A percentile compares a stretch with the other conserved stretches of the same genome.
Evolutionary conservation across 2,329 filamentous ascomycete genomes (phyloP).

Genomic region (Colletotrichum sp.): DNA sequence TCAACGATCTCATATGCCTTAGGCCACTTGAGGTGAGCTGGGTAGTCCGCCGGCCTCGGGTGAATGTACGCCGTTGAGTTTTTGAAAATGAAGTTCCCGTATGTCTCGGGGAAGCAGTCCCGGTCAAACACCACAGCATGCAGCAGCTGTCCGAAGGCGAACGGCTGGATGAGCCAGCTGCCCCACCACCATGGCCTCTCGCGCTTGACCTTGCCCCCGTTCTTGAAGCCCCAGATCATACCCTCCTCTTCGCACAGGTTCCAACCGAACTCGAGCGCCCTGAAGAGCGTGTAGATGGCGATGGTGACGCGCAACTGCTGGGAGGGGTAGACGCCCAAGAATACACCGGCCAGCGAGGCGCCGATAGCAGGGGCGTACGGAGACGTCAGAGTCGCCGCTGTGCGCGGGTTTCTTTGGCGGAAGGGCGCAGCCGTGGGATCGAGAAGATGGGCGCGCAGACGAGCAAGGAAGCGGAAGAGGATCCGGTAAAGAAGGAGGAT

Average conservation of each 20-base stretch:
- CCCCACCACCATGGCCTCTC: slow-evolving; percentile 83
- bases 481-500: slow-evolving; percentile 89
- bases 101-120: slow-evolving; percentile 68
- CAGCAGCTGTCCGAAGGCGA: slow-evolving; percentile 77
- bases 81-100: slow-evolving; percentile 64
- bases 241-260: slow-evolving; percentile 81
- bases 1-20: slow-evolving; percentile 77
- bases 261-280: slow-evolving; percentile 85
- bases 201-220: slow-evolving; percentile 58
- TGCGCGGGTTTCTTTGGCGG: slow-evolving; percentile 79
- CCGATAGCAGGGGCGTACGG: slow-evolving; percentile 87
- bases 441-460: slow-evolving; percentile 79
- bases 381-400: slow-evolving; percentile 78
- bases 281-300: slow-evolving; percentile 81
- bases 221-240: slow-evolving; percentile 65
- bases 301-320: slow-evolving; percentile 75
- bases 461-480: slow-evolving; percentile 86
- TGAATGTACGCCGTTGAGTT: slow-evolving; percentile 84
- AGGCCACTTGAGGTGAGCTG: slow-evolving; percentile 75
- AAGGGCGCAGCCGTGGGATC: slow-evolving; percentile 83
- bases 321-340: slow-evolving; percentile 75
- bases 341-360: slow-evolving; percentile 83
- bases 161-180: slow-evolving; percentile 80
- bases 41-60: slow-evolving; percentile 70
- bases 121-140: slow-evolving; percentile 79